A percentile compares a stretch with the other conserved stretches of the same genome.
phyloP scores from a whole-genome alignment of 306 rosid species.

The Oxytropis ochrocephala region DNA sequence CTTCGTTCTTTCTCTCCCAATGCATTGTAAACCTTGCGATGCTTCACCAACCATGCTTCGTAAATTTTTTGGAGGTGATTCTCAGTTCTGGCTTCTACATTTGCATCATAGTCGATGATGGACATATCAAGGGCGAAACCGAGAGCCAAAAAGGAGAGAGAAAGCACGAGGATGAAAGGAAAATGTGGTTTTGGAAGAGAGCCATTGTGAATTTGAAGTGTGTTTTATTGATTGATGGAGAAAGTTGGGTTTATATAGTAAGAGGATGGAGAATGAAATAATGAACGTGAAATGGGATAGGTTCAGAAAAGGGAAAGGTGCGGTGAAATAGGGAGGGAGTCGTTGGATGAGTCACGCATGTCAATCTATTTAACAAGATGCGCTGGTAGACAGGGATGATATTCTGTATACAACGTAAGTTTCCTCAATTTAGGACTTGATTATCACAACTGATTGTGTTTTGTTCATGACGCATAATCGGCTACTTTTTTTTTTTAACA shows the following conservation, averaged over 20 bases:
- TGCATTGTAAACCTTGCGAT: slow-evolving; percentile 57
- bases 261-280: neutral
- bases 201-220: neutral
- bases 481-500: neutral
- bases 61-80: slow-evolving; percentile 31
- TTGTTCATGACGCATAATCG: neutral
- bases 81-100: slow-evolving; percentile 22
- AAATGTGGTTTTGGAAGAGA: neutral
- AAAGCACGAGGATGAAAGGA: neutral
- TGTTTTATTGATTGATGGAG: neutral
- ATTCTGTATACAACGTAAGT: too few species aligned
- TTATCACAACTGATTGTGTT: neutral
- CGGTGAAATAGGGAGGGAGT: slow-evolving; percentile 7
- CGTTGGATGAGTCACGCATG: neutral
- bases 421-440: neutral
- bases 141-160: neutral
- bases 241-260: neutral
- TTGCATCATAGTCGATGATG: slow-evolving; percentile 57
- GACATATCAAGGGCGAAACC: slow-evolving; percentile 60
- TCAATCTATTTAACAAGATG: neutral
- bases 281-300: neutral
- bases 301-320: neutral
- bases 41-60: slow-evolving; percentile 67
- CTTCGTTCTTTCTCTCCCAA: slow-evolving; percentile 63
- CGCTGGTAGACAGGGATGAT: too few species aligned